phyloP scores from a whole-genome alignment of 164 flowering plant species.

The Magnolia changhungtana region DNA sequence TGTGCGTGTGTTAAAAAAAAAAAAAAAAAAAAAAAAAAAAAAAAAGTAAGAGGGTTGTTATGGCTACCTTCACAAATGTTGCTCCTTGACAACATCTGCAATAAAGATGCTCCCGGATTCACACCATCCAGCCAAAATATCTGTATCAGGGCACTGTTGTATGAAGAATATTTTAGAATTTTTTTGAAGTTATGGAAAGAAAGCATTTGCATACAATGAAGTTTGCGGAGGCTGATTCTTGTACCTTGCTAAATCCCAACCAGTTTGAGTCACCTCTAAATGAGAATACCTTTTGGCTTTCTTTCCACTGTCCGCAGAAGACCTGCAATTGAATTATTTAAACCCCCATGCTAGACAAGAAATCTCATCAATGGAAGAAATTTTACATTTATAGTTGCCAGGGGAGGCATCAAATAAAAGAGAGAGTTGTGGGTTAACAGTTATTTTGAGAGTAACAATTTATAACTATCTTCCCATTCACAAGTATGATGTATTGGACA shows the following conservation, averaged over 20 bases:
- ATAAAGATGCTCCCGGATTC: constrained; percentile 81
- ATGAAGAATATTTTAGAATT: background rate
- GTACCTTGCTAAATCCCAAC: constrained; percentile 89
- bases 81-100: constrained; percentile 41
- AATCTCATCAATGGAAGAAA: background rate
- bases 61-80: background rate
- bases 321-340: constrained; percentile 38
- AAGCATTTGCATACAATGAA: background rate
- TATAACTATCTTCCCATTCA: too few species aligned
- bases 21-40: too few species aligned
- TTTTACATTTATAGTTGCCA: background rate
- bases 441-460: too few species aligned
- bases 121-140: constrained; percentile 79
- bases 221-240: background rate
- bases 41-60: background rate
- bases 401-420: background rate
- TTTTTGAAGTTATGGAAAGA: background rate
- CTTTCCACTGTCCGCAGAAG: constrained; percentile 69
- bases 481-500: too few species aligned
- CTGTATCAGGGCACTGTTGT: constrained; percentile 51
- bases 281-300: constrained; percentile 49
- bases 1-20: too few species aligned
- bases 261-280: constrained; percentile 90
- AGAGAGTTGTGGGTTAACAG: too few species aligned
- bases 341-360: background rate